Base-by-base conservation (phyloP, 2,329 filamentous ascomycete genomes). In the Pseudocercospora pini-densiflorae region DNA sequence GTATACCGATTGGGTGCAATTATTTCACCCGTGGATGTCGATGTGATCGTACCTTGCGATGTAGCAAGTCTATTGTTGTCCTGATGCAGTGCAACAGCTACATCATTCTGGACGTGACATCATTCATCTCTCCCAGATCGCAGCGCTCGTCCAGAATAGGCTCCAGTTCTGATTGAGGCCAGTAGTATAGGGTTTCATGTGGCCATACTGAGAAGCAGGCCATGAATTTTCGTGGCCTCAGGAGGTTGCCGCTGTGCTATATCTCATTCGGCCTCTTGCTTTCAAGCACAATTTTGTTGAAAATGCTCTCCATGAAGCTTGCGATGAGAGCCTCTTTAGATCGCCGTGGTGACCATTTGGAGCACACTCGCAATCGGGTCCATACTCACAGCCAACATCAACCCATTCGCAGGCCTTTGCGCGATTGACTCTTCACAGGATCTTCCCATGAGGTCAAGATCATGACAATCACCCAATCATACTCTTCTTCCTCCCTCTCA, bases 401-500 rank as follows among this genome's bases (percentile, higher is more conserved):
- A 43, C 3, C 40, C 40, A 4, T 19, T 43, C 16, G 16, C 16
- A 43, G 40, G 5, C 19, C 16, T 16, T 19, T 6, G 40, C n/a
- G 40, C 16, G 7, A 6, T 43, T 43, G 16, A 16, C 21, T 21
- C 47, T 51, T 21, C 14, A 8, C 36, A 47, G 9, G n/a, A 51
- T n/a, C 29, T 61, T 24, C n/a, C n/a, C 19, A 12, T 23, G 23
- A 51, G 19, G 19, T 51, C 47, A 21, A 24, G 12, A 14, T 24
- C 9, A 19, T 16, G 16, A 49, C n/a, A 31, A 66, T 81, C 82
- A 98, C 29, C 95, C 95, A 72, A 99, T 78, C 95, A 99, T 99
- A 78, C 93, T 98, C 80, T 93, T 90, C 87, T 99, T 99, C 77
- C 95, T 86, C 3, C 95, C 95, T 78, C 95, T 89, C 89, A 97